These are phyloP conservation scores for Cordyceps javanica DNA, from an alignment of 2,329 filamentous ascomycete species.

Conservation along the genomic window DNA sequence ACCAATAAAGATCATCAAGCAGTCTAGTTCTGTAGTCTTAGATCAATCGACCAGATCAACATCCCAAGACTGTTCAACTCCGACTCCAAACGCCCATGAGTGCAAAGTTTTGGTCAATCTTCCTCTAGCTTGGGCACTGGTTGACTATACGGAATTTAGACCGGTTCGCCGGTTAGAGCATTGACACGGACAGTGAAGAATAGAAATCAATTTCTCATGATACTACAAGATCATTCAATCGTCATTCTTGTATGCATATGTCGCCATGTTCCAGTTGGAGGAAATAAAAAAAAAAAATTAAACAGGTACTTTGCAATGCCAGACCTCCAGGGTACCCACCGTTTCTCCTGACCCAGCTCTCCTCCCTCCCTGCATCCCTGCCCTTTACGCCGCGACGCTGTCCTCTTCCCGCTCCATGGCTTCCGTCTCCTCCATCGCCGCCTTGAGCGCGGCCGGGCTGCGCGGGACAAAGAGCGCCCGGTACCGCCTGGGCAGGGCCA, in stretches of 20 bases:
- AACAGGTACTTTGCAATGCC: too few relatives aligned
- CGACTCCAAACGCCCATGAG: too few relatives aligned
- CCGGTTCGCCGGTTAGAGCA: too few relatives aligned
- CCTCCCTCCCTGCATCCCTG: not conserved
- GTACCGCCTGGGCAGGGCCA: constrained; percentile 53
- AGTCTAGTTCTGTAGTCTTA: too few relatives aligned
- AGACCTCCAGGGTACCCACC: not conserved
- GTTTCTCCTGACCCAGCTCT: not conserved
- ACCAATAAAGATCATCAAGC: too few relatives aligned
- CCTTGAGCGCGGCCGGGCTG: constrained; percentile 15
- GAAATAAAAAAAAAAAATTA: too few relatives aligned
- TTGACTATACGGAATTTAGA: too few relatives aligned
- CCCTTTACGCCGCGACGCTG: not conserved
- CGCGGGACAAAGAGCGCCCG: constrained; percentile 53
- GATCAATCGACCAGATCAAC: too few relatives aligned
- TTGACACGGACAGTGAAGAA: not conserved
- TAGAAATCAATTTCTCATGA: not conserved
- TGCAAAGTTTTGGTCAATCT: too few relatives aligned
- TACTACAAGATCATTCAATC: not conserved
- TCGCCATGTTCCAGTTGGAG: not conserved
- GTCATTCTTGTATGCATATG: not conserved
- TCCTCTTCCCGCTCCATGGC: constrained; percentile 3
- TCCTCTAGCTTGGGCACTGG: too few relatives aligned
- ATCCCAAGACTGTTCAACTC: too few relatives aligned
- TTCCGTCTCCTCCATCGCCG: constrained; percentile 11